Evolutionary conservation across 2,329 filamentous ascomycete genomes (phyloP).

Genomic region (Alternaria tenuissima): DNA sequence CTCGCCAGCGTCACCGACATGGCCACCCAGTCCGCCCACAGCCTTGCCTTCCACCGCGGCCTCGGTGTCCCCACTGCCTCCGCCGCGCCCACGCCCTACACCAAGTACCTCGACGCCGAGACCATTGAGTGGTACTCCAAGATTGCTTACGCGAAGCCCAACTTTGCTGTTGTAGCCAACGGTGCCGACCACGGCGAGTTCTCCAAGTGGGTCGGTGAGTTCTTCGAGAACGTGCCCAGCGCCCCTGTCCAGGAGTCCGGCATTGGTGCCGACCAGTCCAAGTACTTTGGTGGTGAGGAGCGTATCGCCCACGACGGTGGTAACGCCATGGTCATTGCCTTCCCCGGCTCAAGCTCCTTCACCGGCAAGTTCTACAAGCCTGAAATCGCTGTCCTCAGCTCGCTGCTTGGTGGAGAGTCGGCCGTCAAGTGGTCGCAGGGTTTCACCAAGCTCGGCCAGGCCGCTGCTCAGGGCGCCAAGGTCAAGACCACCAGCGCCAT

Average conservation of each 20-base stretch:
- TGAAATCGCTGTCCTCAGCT: conserved; percentile 84
- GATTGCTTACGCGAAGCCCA: conserved; percentile 84
- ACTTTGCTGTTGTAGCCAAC: conserved; percentile 90
- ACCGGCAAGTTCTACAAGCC: conserved; percentile 81
- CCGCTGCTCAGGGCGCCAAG: conserved; percentile 70
- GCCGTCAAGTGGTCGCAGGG: conserved; percentile 95
- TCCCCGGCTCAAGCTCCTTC: conserved; percentile 85
- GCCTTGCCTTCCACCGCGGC: conserved; percentile 89
- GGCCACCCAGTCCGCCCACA: conserved; percentile 86
- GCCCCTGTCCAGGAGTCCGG: conserved; percentile 53
- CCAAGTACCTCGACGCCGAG: conserved; percentile 81
- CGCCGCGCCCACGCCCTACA: conserved; percentile 73
- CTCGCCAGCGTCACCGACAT: conserved; percentile 70
- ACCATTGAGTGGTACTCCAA: conserved; percentile 78
- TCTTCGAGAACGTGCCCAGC: conserved; percentile 78
- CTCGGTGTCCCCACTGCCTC: conserved; percentile 83
- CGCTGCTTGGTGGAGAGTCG: conserved; percentile 88
- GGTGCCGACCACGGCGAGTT: conserved; percentile 80
- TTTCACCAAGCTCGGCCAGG: conserved; percentile 88
- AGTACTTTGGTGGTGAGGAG: conserved; percentile 96
- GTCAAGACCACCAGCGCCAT: conserved; percentile 78
- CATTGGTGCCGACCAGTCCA: conserved; percentile 70
- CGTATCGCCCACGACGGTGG: conserved; percentile 78
- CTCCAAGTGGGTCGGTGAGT: conserved; percentile 89
- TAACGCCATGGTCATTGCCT: conserved; percentile 88